Percentiles rank a stretch among this genome's conserved stretches.
phyloP scores from a whole-genome alignment of 495 filamentous ascomycete species.

The Penicillium turbatum region DNA sequence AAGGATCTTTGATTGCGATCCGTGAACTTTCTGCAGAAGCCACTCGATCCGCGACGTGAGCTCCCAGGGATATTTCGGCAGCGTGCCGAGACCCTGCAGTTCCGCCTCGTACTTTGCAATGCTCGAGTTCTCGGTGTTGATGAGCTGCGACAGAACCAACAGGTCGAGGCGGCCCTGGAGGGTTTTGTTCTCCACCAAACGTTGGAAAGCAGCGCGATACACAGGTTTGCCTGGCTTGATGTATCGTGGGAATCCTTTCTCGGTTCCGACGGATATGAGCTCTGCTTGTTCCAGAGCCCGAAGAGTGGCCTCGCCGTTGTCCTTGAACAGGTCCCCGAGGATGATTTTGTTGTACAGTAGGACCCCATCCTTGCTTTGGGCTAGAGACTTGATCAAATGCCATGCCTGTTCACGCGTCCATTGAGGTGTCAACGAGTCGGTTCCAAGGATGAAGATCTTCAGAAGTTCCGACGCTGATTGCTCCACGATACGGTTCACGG shows the following conservation, averaged over 20 bases:
- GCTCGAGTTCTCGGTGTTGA: constrained; percentile 64
- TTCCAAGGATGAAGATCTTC: constrained; percentile 80
- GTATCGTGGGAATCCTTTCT: constrained; percentile 67
- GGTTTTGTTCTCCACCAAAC: constrained; percentile 65
- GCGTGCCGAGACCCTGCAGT: constrained; percentile 56
- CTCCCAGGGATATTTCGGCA: constrained; percentile 62
- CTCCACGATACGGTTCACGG: constrained; percentile 84
- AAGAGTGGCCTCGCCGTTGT: constrained; percentile 63
- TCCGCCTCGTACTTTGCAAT: constrained; percentile 81
- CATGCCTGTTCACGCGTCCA: constrained; percentile 88
- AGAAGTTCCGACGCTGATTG: constrained; percentile 85
- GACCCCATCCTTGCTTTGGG: constrained; percentile 44
- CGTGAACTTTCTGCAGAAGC: constrained; percentile 65
- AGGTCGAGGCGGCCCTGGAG: constrained; percentile 73
- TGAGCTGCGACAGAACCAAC: constrained; percentile 58
- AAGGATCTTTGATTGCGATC: constrained; percentile 70
- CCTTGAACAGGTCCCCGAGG: constrained; percentile 65
- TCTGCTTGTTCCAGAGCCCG: constrained; percentile 82
- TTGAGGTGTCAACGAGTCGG: constrained; percentile 37
- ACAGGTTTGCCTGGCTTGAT: constrained; percentile 84
- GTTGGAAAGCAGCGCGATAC: constrained; percentile 75
- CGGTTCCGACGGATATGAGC: constrained; percentile 72
- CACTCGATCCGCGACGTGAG: constrained; percentile 59
- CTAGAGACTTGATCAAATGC: constrained; percentile 74
- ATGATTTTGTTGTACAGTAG: constrained; percentile 82